These are phyloP conservation scores for Vigna hirtella DNA, from an alignment of 306 rosid species.

Conservation along the genomic window DNA sequence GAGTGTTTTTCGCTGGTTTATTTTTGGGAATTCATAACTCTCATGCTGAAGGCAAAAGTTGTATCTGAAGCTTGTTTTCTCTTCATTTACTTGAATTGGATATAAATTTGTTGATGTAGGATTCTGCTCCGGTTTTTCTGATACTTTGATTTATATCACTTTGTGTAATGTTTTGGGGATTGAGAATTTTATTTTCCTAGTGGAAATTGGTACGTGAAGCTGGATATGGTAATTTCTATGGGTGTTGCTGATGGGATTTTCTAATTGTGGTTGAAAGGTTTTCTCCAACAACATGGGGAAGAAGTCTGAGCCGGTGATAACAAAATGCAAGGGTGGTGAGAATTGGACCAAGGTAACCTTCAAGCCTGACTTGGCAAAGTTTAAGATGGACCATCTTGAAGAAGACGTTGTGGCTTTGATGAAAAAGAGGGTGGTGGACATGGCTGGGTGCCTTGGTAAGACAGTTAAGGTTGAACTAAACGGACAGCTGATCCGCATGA, in stretches of 20 bases:
- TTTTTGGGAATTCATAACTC: background rate
- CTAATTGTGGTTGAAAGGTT: slow-evolving; percentile 56
- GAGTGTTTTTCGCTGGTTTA: background rate
- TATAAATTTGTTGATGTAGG: background rate
- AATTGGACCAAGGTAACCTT: slow-evolving; percentile 95
- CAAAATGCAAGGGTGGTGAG: slow-evolving; percentile 79
- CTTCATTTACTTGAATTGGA: background rate
- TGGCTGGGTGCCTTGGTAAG: slow-evolving; percentile 97
- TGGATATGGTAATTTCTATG: background rate
- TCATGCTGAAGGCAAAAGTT: background rate
- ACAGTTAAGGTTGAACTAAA: slow-evolving; percentile 89
- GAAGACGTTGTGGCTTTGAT: slow-evolving; percentile 93
- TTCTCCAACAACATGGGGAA: slow-evolving; percentile 83
- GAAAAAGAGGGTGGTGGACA: slow-evolving; percentile 89
- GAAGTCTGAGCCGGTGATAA: slow-evolving; percentile 72
- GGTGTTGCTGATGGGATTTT: background rate
- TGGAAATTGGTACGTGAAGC: background rate
- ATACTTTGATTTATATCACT: background rate
- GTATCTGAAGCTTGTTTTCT: background rate
- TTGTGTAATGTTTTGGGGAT: background rate
- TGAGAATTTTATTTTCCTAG: background rate
- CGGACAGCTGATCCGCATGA: slow-evolving; percentile 62
- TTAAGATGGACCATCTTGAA: slow-evolving; percentile 83
- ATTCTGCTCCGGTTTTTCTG: background rate
- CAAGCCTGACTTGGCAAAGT: slow-evolving; percentile 87